These are phyloP conservation scores for Flammula alnicola DNA, from an alignment of 1,284 basidiomycete species.

Conservation along the genomic window DNA sequence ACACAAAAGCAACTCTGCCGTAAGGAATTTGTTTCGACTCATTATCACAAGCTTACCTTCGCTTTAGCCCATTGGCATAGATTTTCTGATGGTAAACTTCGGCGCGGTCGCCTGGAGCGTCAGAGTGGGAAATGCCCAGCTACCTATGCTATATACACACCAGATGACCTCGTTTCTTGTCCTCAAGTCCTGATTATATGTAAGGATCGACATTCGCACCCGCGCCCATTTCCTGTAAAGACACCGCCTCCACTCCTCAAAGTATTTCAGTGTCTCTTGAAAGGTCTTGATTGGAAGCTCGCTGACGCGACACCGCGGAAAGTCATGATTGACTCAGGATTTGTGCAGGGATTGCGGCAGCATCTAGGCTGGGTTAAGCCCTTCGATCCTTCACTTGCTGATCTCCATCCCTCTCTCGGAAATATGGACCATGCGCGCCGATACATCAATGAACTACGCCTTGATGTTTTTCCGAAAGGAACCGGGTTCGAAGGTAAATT, in stretches of 20 bases:
- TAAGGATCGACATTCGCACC: conserved; percentile 7
- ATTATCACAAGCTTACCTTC: background rate
- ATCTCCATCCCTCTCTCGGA: conserved; percentile 32
- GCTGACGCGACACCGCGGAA: conserved; percentile 32
- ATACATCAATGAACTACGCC: conserved; percentile 23
- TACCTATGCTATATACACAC: conserved; percentile 25
- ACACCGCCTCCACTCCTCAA: conserved; percentile 5
- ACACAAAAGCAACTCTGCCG: conserved; percentile 25
- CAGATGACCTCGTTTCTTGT: conserved; percentile 22
- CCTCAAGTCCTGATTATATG: conserved; percentile 24
- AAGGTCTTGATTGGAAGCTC: conserved; percentile 25
- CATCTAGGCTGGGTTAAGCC: conserved; percentile 25
- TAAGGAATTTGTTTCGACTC: conserved; percentile 13
- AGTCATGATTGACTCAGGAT: conserved; percentile 27
- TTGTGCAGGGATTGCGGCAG: conserved; percentile 22
- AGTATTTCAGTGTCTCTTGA: conserved; percentile 14
- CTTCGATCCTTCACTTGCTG: background rate
- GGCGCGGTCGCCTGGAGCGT: conserved; percentile 8
- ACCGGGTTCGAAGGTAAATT: conserved; percentile 30
- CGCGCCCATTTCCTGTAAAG: conserved; percentile 5
- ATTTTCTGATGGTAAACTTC: conserved; percentile 12
- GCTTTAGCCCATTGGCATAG: conserved; percentile 28
- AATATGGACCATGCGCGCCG: conserved; percentile 28
- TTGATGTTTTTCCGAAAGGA: conserved; percentile 21
- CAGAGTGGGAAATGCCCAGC: conserved; percentile 15